phyloP scores from a whole-genome alignment of 164 flowering plant species.

The Litsea cubeba region DNA sequence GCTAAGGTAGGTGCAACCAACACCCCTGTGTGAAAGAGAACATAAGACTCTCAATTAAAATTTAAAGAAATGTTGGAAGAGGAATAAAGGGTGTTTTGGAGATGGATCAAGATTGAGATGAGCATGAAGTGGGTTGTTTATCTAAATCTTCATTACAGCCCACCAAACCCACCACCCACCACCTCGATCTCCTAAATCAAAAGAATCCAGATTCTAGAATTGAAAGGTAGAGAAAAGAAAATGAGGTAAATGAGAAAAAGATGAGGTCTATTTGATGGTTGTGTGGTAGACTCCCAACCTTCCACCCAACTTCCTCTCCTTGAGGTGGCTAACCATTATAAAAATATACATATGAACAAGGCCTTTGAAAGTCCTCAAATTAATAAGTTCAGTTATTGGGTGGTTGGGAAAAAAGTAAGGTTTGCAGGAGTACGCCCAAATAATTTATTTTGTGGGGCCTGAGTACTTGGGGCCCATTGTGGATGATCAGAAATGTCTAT shows the following conservation, averaged over 20 bases:
- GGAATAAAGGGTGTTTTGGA: background rate
- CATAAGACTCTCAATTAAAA: background rate
- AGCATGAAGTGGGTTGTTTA: conserved; percentile 28
- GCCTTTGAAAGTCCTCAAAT: background rate
- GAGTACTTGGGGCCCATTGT: background rate
- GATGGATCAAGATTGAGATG: conserved; percentile 15
- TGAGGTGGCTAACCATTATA: background rate
- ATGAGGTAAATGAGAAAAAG: background rate
- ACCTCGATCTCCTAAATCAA: conserved; percentile 8
- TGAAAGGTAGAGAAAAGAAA: background rate
- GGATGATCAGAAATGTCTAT: background rate
- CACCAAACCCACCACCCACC: conserved; percentile 15
- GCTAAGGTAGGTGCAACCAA: conserved; percentile 19
- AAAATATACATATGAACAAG: background rate
- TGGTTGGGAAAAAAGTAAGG: background rate
- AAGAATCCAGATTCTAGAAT: background rate
- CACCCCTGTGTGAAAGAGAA: background rate
- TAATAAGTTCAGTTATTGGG: background rate
- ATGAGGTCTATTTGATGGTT: background rate
- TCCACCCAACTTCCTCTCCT: conserved; percentile 28
- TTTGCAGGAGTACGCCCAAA: background rate
- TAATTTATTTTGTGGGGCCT: background rate
- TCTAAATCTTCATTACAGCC: conserved; percentile 20
- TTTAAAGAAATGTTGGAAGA: background rate
- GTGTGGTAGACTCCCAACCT: conserved; percentile 23